Percentiles rank a stretch among this genome's conserved stretches.
phyloP scores from a whole-genome alignment of 2,329 filamentous ascomycete species.

The Lasiodiplodia gonubiensis region DNA sequence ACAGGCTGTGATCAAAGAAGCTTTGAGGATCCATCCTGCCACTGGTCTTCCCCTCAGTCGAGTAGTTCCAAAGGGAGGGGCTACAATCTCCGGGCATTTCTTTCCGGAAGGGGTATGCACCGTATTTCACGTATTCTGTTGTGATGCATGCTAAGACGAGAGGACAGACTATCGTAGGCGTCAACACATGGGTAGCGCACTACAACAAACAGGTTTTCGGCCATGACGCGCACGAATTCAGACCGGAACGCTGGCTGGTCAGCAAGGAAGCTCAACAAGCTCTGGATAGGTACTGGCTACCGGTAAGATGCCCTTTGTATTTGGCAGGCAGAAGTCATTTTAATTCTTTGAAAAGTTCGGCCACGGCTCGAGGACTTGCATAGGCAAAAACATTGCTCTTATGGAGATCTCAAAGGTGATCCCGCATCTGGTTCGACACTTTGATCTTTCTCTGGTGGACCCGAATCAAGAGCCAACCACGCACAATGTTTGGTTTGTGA shows the following conservation, averaged over 20 bases:
- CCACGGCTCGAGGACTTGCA: constrained; percentile 47
- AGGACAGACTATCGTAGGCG: constrained; percentile 38
- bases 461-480: background rate
- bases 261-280: background rate
- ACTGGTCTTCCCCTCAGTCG: constrained; percentile 34
- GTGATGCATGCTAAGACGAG: constrained; percentile 33
- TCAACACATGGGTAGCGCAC: constrained; percentile 48
- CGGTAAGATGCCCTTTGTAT: background rate
- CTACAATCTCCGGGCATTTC: constrained; percentile 33
- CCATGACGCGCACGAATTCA: constrained; percentile 35
- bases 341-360: constrained; percentile 44
- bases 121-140: constrained; percentile 34
- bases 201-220: constrained; percentile 45
- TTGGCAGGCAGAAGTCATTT: too few relatives aligned
- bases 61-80: constrained; percentile 36
- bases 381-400: constrained; percentile 45
- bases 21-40: constrained; percentile 36
- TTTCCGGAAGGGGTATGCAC: constrained; percentile 36
- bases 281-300: constrained; percentile 10
- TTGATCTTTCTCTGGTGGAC: background rate
- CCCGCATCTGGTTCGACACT: constrained; percentile 32
- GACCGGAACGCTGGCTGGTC: constrained; percentile 37
- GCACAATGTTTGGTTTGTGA: constrained; percentile 17
- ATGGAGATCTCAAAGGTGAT: constrained; percentile 46
- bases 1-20: constrained; percentile 49